phyloP scores from a whole-genome alignment of 768 basidiomycete species.

The Lactifluus subvellereus region DNA sequence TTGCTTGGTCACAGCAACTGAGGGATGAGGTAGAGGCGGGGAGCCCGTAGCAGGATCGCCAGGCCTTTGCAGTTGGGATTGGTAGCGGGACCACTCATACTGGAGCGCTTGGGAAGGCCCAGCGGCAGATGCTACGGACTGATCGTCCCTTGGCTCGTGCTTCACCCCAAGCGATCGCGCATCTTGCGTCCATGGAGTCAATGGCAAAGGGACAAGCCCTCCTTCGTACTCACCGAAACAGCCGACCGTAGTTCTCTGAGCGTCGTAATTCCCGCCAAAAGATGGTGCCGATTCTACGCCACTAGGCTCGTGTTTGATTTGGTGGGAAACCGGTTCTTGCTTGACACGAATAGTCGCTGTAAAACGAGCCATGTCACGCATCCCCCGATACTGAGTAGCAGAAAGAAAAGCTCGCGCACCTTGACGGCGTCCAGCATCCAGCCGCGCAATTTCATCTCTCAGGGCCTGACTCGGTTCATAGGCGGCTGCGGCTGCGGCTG shows the following conservation, averaged over 20 bases:
- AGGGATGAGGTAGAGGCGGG: neutral
- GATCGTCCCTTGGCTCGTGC: conserved; percentile 1
- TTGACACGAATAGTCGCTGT: conserved; percentile 11
- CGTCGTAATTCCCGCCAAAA: neutral
- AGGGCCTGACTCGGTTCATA: conserved; percentile 13
- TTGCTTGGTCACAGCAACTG: neutral
- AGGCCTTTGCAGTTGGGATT: neutral
- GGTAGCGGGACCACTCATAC: conserved; percentile 11
- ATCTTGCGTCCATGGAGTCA: conserved; percentile 4
- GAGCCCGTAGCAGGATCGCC: neutral
- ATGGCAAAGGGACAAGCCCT: neutral
- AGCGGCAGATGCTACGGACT: neutral
- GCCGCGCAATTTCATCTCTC: conserved; percentile 18
- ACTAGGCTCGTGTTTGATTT: neutral
- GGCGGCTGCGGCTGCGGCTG: neutral
- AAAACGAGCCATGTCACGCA: neutral
- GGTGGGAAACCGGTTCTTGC: conserved; percentile 1
- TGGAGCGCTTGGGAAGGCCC: conserved; percentile 4
- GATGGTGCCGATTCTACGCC: neutral
- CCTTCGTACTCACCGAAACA: neutral
- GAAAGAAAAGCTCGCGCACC: neutral
- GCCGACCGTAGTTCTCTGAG: too few relatives aligned
- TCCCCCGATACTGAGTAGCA: neutral
- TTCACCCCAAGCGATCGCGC: conserved; percentile 3
- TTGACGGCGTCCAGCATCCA: neutral